Base-by-base conservation (phyloP, 352 stramenopile genomes). In the Phytophthora syringae region DNA sequence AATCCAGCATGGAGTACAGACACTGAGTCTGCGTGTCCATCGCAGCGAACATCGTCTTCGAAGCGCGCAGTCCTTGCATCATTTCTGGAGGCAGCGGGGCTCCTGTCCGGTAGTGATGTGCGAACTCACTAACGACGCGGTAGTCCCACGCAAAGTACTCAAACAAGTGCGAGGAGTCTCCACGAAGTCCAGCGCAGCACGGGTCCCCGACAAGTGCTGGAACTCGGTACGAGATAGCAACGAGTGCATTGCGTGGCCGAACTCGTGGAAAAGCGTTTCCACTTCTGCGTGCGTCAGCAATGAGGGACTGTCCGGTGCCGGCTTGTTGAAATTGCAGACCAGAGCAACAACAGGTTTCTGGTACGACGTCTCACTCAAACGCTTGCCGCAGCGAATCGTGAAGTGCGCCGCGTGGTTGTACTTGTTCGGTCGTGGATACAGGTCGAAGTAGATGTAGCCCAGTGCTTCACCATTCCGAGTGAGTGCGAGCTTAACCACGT, bases 211-310 rank as follows among this genome's bases (percentile, higher is more conserved):
- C 16, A 99, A 65, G 63, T 99, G 98, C 82, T 99, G 98, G 64
- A 99, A 99, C 52, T 97, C 88, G 6, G 97, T 99, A 21, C 88
- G 82, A 30, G 92, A 98, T 7, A 99, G 76, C 34, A 99, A 70
- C 16, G 97, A 99, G 76, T 99, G 97, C 67, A 99, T 84, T 21
- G 94, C 97, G 72, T 99, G 97, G 5, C 97, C 97, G 67, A 99
- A 99, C 78, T 99, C 97, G 67, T 99, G 97, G 69, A 98, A 98
- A 5, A 99, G 83, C 7, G 97, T 99, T 83, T 99, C 95, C 11
- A 98, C 92, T 75, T 99, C 97, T 0, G 88, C 90, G 66, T 99
- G 97, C 7, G 82, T 89, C 49, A 95, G 52, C 25, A 95, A 78
- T 5, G 82, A 90, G 5, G 87, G 87, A 20, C 80, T 86, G 25